Evolutionary conservation across 1,284 basidiomycete species (phyloP), one percentile per base, ranked within the genome.

Genomic region (Marasmius oreades): DNA sequence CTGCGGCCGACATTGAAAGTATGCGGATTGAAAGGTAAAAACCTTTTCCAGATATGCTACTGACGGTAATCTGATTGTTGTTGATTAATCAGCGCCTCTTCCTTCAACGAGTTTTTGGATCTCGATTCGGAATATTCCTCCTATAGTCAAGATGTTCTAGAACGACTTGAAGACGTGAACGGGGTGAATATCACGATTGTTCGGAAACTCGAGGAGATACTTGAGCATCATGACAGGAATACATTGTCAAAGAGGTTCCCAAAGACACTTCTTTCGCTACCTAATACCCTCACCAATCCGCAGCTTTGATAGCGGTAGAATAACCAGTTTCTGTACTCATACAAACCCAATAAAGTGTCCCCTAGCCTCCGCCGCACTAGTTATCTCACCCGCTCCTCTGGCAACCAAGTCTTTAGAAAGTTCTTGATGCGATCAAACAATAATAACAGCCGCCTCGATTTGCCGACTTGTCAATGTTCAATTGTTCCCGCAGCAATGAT

Each of bases 11-110:
- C 47, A 62, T 84, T 12, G 62, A 67, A 39, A 54, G 57, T 2
- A 73, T 79, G 68, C 68, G 68, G 22, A 60, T 60, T 14, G 69
- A 76, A 61, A 74, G 75, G 78, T 79, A 33, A 14, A 61, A 47
- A 12, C 55, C 28, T 31, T 53, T 64, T 57, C 55, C 50, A 24
- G n/a, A 53, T 31, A 59, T 62, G 56, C 52, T 39, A 39, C 44
- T 24, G 59, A 7, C n/a, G n/a, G 16, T 42, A 42, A 42, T 20
- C 46, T 57, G n/a, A n/a, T n/a, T n/a, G n/a, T n/a, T n/a, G n/a
- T 42, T 52, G 52, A 31, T 51, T 22, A 37, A 16, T 10, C 23
- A 75, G 73, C 42, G 61, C 61, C 16, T 59, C 60, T 23, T 66
- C 69, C 52, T 73, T 72, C 55, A 71, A 75, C 53, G 61, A 55